Evolutionary conservation across 148 eudicot genomes (phyloP).

Genomic region (Silene uniflora): DNA sequence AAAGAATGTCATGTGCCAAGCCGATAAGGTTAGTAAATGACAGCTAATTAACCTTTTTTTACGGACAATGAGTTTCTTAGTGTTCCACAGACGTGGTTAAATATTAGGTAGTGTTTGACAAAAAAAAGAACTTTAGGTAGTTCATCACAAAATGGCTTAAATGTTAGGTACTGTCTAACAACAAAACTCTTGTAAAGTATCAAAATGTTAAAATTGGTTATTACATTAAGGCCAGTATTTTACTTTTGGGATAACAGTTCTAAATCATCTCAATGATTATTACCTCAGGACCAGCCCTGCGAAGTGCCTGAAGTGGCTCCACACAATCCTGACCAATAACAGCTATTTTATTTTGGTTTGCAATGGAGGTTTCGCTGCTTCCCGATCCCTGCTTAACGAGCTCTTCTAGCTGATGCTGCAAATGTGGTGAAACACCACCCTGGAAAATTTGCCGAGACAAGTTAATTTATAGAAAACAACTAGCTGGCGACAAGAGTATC

Average conservation of each 20-base stretch:
- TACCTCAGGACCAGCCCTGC: conserved; percentile 74
- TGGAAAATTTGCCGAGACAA: conserved; percentile 26
- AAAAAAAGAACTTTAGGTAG: too few relatives aligned
- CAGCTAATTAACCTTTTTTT: too few relatives aligned
- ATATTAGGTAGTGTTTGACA: too few relatives aligned
- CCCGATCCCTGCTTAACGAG: conserved; percentile 45
- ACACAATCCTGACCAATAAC: conserved; percentile 83
- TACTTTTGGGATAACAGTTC: too few relatives aligned
- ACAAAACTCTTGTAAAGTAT: not conserved
- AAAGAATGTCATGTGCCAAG: too few relatives aligned
- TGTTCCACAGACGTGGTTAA: too few relatives aligned
- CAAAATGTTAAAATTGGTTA: not conserved
- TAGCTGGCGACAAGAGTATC: not conserved
- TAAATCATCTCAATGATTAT: conserved; percentile 3
- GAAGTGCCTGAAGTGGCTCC: conserved; percentile 93
- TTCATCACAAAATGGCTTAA: too few relatives aligned
- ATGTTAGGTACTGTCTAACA: too few relatives aligned
- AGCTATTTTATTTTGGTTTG: conserved; percentile 37
- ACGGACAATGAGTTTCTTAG: too few relatives aligned
- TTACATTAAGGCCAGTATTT: not conserved
- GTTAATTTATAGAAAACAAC: not conserved
- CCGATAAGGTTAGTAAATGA: too few relatives aligned
- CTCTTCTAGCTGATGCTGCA: conserved; percentile 78
- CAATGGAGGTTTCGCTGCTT: conserved; percentile 26
- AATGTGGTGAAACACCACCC: conserved; percentile 83